phyloP scores from a whole-genome alignment of 2,329 filamentous ascomycete genomes.

The Dactylellina sp. region DNA sequence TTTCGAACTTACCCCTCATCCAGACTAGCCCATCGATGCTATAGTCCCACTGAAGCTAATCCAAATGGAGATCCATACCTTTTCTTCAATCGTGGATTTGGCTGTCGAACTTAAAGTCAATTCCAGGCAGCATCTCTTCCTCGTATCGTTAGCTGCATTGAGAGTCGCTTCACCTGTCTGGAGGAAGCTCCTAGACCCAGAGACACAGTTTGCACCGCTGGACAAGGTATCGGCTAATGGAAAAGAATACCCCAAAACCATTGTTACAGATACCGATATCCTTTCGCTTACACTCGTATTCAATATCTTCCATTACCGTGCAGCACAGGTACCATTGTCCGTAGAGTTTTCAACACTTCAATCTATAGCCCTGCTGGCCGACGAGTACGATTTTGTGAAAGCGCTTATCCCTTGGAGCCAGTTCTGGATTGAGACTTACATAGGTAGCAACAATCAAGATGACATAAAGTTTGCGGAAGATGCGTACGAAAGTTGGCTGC shows the following conservation, averaged over 20 bases:
- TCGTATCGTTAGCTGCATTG: constrained; percentile 11
- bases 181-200: constrained; percentile 29
- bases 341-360: constrained; percentile 11
- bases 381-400: constrained; percentile 26
- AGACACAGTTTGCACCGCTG: constrained; percentile 17
- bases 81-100: constrained; percentile 6
- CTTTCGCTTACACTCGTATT: constrained; percentile 5
- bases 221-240: neutral
- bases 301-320: constrained; percentile 33
- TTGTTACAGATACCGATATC: neutral
- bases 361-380: constrained; percentile 14
- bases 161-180: constrained; percentile 29
- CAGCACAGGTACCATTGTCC: neutral
- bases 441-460: neutral
- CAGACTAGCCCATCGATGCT: too few relatives aligned
- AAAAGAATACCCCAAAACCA: constrained; percentile 21
- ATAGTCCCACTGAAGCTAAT: too few relatives aligned
- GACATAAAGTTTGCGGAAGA: neutral
- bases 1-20: too few relatives aligned
- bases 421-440: constrained; percentile 22
- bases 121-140: neutral
- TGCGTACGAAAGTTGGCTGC: constrained; percentile 12
- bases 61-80: neutral
- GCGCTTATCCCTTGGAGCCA: constrained; percentile 24
- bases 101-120: neutral